Conservation (phyloP, 75 land plant species). For the Isoetes taiwanensis region DNA sequence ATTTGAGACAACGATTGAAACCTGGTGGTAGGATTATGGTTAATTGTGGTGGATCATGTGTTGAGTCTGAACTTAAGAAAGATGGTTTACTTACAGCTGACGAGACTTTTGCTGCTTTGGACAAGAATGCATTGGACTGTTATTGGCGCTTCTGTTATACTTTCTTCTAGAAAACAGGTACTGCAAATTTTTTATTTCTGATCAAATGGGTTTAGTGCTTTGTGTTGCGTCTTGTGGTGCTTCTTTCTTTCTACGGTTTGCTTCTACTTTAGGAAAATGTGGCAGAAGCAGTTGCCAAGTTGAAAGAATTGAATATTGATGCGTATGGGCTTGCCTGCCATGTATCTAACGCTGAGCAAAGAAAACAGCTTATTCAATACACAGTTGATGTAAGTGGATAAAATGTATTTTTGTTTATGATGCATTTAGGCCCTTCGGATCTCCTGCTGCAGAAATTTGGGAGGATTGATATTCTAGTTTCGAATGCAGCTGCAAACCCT, state of each 20-base stretch:
- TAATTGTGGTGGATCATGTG: slow-evolving; percentile 52
- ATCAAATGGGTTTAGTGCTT: no score
- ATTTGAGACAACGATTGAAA: slow-evolving; percentile 35
- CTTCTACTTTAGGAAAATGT: slow-evolving; percentile 58
- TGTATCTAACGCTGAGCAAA: slow-evolving; percentile 61
- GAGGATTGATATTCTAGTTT: slow-evolving; percentile 77
- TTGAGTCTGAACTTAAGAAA: no score
- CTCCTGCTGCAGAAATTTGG: slow-evolving; percentile 91
- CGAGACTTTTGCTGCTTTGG: no score
- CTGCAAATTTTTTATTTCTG: no score
- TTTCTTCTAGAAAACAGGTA: no score
- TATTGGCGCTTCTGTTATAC: no score
- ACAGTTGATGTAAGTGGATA: slow-evolving; percentile 43
- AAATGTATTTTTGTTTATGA: not conserved
- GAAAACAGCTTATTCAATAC: slow-evolving; percentile 48
- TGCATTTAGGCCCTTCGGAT: no score
- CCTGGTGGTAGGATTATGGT: slow-evolving; percentile 65
- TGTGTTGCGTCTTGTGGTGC: no score
- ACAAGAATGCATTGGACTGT: no score
- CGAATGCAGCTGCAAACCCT: slow-evolving; percentile 94
- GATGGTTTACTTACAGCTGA: no score
- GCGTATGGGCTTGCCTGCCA: slow-evolving; percentile 81
- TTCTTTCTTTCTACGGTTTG: not conserved
- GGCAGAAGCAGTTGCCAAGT: slow-evolving; percentile 68
- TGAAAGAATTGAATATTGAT: slow-evolving; percentile 51